A percentile compares a stretch with the other conserved stretches of the same genome.
phyloP scores from a whole-genome alignment of 805 yeast genomes.

The Danielozyma ontarioensis region DNA sequence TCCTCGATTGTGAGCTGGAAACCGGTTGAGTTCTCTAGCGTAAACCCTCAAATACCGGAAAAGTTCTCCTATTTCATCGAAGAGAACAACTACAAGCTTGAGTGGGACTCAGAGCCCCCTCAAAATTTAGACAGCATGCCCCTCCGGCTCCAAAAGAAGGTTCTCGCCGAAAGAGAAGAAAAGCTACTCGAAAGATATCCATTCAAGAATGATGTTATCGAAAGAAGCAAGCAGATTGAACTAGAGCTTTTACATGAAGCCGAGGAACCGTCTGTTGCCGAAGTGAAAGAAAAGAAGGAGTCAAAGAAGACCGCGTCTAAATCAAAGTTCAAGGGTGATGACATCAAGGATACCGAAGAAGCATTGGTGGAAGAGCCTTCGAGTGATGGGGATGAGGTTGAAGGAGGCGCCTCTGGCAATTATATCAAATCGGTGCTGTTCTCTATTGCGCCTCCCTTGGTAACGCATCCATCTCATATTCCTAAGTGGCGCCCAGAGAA shows the following conservation, averaged over 20 bases:
- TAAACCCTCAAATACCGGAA: constrained; percentile 24
- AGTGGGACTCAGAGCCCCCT: constrained; percentile 28
- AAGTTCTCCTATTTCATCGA: constrained; percentile 26
- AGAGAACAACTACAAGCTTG: constrained; percentile 19
- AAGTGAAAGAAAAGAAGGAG: background rate
- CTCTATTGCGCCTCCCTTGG: constrained; percentile 28
- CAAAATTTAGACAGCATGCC: constrained; percentile 28
- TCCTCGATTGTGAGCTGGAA: constrained; percentile 60
- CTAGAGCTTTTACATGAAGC: constrained; percentile 9
- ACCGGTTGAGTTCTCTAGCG: constrained; percentile 39
- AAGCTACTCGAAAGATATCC: constrained; percentile 30
- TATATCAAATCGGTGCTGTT: constrained; percentile 25
- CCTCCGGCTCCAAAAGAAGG: constrained; percentile 35
- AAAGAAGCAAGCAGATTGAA: constrained; percentile 17
- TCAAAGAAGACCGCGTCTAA: background rate
- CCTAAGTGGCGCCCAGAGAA: constrained; percentile 35
- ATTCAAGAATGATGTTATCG: constrained; percentile 25
- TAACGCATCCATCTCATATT: constrained; percentile 42
- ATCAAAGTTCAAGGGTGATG: background rate
- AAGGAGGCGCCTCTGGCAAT: constrained; percentile 5
- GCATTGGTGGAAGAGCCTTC: constrained; percentile 8
- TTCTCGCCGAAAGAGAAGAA: constrained; percentile 27
- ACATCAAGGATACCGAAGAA: background rate
- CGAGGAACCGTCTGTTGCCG: background rate
- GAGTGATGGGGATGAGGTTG: constrained; percentile 3